A percentile compares a stretch with the other conserved stretches of the same genome.
These are phyloP conservation scores for Lagenaria siceraria DNA, from an alignment of 306 rosid genomes.

Conservation along the genomic window DNA sequence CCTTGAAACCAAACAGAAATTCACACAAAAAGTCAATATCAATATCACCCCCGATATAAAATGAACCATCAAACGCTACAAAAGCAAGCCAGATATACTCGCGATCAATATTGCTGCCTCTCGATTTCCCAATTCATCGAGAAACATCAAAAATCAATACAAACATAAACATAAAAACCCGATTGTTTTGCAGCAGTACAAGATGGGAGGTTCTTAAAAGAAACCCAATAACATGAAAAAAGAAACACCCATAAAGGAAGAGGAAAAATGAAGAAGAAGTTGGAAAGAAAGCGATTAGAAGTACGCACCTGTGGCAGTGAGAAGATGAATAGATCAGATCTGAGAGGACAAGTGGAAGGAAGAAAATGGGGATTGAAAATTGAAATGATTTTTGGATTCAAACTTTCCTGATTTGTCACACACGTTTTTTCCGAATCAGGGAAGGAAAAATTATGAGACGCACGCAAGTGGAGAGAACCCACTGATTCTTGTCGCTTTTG, in stretches of 20 bases:
- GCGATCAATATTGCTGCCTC: neutral
- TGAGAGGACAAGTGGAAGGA: conserved; percentile 6
- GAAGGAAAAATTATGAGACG: neutral
- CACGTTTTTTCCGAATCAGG: neutral
- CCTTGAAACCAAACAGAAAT: neutral
- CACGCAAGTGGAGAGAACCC: neutral
- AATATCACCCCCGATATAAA: too few species aligned
- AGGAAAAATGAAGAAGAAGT: neutral
- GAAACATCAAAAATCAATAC: neutral
- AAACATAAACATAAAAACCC: neutral
- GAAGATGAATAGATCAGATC: neutral
- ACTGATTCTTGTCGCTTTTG: neutral
- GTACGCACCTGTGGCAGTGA: neutral
- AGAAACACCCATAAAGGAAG: neutral
- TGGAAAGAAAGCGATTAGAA: neutral
- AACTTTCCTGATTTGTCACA: neutral
- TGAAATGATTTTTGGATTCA: neutral
- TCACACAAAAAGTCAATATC: neutral
- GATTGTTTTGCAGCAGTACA: neutral
- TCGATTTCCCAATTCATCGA: neutral
- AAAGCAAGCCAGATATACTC: neutral
- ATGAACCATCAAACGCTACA: neutral
- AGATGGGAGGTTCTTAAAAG: neutral
- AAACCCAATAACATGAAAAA: neutral
- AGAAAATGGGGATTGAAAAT: neutral